Evolutionary conservation across 2,329 filamentous ascomycete genomes (phyloP), one percentile per base, ranked within the genome.

Genomic region (Pseudogymnoascus pannorum): DNA sequence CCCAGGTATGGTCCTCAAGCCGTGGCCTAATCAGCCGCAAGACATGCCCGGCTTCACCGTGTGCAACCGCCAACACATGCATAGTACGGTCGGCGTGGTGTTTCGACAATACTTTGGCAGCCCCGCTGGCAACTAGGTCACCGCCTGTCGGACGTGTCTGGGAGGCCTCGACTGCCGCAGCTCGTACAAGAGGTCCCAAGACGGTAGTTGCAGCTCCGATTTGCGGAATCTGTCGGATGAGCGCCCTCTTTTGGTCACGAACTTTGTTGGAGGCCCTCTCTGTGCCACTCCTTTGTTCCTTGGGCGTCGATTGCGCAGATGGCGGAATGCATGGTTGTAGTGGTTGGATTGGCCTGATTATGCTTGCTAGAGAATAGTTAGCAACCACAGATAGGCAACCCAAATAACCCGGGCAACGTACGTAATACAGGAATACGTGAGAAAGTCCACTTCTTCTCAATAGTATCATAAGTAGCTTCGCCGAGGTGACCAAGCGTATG

Each of bases 401-500:
- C 4, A 57, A 35, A 35, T 24, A 18, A 16, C 7, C n/a, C 59
- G 20, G 7, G 2, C 14, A 35, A 44, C 61, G 18, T 66, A 71
- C 69, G 59, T 58, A 64, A 59, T 16, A 58, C 60, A 14, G 60
- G 18, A 44, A 64, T 59, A 24, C 64, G 58, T n/a, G 71, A 69
- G 59, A 73, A 73, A 3, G 12, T 62, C 72, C 72, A 73, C 63
- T 65, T 51, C 12, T 65, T 65, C 59, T 71, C 68, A 11, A 68
- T 66, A 59, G 67, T 64, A 61, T 73, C 66, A 65, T 84, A 85
- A 5, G 72, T 72, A 42, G 79, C 69, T 61, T 75, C 73, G 63
- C 82, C 82, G 62, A 80, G 75, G 67, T 83, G 79, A 71, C 82
- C 82, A 67, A 78, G 79, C 60, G 77, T 75, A 59, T 83, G 75